Evolutionary conservation across 805 yeast species (phyloP).

Genomic region (Lipomyces starkeyi): DNA sequence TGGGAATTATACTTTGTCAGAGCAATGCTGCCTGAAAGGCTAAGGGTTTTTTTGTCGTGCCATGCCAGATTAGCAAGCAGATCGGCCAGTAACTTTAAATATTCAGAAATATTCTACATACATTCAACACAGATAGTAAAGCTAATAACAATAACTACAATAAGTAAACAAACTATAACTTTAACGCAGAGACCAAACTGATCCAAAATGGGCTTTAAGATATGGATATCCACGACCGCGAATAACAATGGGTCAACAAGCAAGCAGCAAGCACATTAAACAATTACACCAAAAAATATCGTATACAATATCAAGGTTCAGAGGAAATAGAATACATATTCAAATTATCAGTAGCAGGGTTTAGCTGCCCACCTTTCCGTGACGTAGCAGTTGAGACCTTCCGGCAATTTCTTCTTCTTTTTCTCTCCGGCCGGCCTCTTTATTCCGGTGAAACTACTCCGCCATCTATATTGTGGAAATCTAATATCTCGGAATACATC

Average conservation of each 20-base stretch:
- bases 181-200: background rate
- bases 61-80: no score
- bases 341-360: background rate
- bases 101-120: background rate
- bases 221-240: background rate
- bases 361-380: background rate
- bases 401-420: background rate
- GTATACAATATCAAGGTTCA: background rate
- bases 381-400: background rate
- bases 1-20: no score
- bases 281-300: slow-evolving; percentile 7
- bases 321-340: background rate
- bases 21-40: no score
- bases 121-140: background rate
- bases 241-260: background rate
- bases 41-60: no score
- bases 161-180: background rate
- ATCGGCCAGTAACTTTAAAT: no score
- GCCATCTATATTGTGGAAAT: slow-evolving; percentile 85
- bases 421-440: background rate
- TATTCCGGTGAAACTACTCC: slow-evolving; percentile 7
- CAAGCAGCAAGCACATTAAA: background rate
- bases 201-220: background rate
- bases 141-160: slow-evolving; percentile 1
- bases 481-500: slow-evolving; percentile 98